phyloP scores from a whole-genome alignment of 768 basidiomycete species.

The Russula lepida region DNA sequence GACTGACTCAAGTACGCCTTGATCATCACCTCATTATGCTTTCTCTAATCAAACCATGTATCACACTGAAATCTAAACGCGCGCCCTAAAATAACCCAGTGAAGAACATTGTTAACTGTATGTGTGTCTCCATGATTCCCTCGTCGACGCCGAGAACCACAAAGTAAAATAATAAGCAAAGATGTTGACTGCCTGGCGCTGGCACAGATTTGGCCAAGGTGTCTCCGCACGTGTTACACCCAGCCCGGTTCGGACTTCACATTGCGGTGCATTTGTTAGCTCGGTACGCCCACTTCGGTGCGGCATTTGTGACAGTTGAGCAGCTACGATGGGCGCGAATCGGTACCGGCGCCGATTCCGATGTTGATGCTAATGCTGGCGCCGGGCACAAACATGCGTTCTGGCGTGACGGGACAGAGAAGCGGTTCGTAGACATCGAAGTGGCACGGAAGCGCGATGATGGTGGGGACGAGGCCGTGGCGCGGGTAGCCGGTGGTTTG shows the following conservation, averaged over 20 bases:
- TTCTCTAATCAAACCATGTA: neutral
- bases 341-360: slow-evolving; percentile 29
- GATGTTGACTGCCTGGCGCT: neutral
- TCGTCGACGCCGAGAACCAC: neutral
- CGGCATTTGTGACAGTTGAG: slow-evolving; percentile 63
- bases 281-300: slow-evolving; percentile 68
- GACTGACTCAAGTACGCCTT: slow-evolving; percentile 59
- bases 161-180: neutral
- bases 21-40: neutral
- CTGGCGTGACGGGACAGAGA: slow-evolving; percentile 85
- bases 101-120: slow-evolving; percentile 35
- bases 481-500: slow-evolving; percentile 41
- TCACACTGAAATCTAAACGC: neutral
- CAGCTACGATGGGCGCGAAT: slow-evolving; percentile 83
- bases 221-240: slow-evolving; percentile 76
- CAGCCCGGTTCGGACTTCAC: slow-evolving; percentile 83
- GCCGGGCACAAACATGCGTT: slow-evolving; percentile 71
- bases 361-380: slow-evolving; percentile 28
- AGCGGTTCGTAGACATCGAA: slow-evolving; percentile 54
- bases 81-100: slow-evolving; percentile 23
- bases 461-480: slow-evolving; percentile 4
- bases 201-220: slow-evolving; percentile 71
- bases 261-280: slow-evolving; percentile 75
- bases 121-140: neutral
- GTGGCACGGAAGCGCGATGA: slow-evolving; percentile 26